Percentiles rank a stretch among this genome's conserved stretches.
phyloP scores from a whole-genome alignment of 2,329 filamentous ascomycete genomes.

The Dactylellina leptospora region DNA sequence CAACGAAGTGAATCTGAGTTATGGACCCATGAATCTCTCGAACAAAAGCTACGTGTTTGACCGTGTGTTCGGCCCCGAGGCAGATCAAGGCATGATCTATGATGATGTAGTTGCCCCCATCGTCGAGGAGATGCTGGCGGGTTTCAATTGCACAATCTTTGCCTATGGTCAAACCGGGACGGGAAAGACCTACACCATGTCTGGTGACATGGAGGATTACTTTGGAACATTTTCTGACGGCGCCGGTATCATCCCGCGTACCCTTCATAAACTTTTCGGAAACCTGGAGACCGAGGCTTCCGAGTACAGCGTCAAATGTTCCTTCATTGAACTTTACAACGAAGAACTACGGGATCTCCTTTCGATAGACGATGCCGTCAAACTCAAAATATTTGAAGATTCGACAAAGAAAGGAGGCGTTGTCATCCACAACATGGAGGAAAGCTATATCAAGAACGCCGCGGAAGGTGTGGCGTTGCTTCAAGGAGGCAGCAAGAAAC shows the following conservation, averaged over 20 bases:
- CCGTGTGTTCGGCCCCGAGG: slow-evolving; percentile 93
- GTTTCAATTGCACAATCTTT: slow-evolving; percentile 98
- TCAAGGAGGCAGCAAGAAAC: slow-evolving; percentile 86
- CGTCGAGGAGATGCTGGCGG: slow-evolving; percentile 91
- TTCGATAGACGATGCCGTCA: slow-evolving; percentile 79
- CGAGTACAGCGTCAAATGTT: slow-evolving; percentile 93
- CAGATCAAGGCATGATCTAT: slow-evolving; percentile 91
- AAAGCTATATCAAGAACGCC: slow-evolving; percentile 87
- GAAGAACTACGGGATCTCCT: slow-evolving; percentile 93
- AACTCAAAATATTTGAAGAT: slow-evolving; percentile 96
- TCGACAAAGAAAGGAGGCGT: slow-evolving; percentile 85
- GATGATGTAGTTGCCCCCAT: slow-evolving; percentile 95
- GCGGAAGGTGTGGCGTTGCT: slow-evolving; percentile 86
- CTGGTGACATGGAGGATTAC: slow-evolving; percentile 91
- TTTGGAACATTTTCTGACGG: slow-evolving; percentile 86
- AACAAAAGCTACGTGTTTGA: slow-evolving; percentile 98
- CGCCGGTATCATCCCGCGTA: slow-evolving; percentile 93
- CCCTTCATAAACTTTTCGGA: slow-evolving; percentile 83
- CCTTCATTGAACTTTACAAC: slow-evolving; percentile 98
- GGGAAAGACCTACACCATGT: slow-evolving; percentile 99
- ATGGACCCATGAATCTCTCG: slow-evolving; percentile 89
- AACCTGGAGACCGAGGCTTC: slow-evolving; percentile 80
- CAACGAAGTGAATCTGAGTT: slow-evolving; percentile 82
- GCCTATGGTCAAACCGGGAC: slow-evolving; percentile 98
- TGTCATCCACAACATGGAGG: slow-evolving; percentile 96